These are phyloP conservation scores for Trichoderma reesei DNA, from an alignment of 495 filamentous ascomycete genomes.

Conservation along the genomic window DNA sequence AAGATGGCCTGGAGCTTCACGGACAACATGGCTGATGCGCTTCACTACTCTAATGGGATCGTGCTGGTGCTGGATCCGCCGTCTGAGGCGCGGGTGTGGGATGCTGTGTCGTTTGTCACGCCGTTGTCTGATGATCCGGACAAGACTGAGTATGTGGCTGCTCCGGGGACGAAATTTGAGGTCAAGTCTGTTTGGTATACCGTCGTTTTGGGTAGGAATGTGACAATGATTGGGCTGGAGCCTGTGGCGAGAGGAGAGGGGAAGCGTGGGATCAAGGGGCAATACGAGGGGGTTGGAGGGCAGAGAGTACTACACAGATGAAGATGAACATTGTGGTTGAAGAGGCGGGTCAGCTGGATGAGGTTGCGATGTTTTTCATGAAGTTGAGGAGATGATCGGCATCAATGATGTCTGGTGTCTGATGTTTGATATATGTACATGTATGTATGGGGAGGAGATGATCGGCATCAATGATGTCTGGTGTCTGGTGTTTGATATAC, in stretches of 20 bases:
- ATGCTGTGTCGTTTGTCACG: not conserved
- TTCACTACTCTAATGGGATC: not conserved
- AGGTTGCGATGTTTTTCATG: no score
- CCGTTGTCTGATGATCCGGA: not conserved
- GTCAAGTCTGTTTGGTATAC: not conserved
- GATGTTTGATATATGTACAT: no score
- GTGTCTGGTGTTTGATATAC: no score
- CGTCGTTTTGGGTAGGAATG: not conserved
- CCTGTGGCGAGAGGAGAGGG: not conserved
- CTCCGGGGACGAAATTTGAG: not conserved
- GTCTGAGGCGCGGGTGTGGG: not conserved
- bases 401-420: no score
- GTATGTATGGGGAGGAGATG: no score
- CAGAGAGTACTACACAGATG: not conserved
- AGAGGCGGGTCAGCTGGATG: no score
- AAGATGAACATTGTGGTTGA: not conserved
- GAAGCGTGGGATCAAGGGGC: not conserved
- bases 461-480: no score
- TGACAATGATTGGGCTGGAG: not conserved
- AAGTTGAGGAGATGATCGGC: no score
- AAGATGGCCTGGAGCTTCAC: conserved; percentile 2
- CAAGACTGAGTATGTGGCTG: not conserved
- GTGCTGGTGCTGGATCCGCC: not conserved
- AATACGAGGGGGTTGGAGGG: not conserved
- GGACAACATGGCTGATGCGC: not conserved